Evolutionary conservation across 768 basidiomycete genomes (phyloP), one percentile per base, ranked within the genome.

Genomic region (Tulasnella sp.): DNA sequence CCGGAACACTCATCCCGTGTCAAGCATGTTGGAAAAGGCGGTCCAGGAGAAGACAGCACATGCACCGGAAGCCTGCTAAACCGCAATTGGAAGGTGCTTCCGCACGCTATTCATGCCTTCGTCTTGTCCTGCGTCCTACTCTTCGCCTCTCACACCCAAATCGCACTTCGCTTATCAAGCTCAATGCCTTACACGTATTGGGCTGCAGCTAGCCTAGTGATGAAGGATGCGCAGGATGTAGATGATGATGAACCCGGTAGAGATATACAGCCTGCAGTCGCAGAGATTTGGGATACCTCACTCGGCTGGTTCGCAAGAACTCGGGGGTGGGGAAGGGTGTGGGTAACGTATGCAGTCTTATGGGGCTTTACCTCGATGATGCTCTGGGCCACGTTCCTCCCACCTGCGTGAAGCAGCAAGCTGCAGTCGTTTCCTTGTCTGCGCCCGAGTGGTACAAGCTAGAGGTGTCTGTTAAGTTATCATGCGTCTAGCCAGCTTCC

Each of bases 91-190:
- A 31, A 31, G 14, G 32, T 43, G 43, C 70, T 81, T 0, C 85
- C 89, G 1, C 82, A 92, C 67, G 81, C 82, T 5, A 69, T 96
- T 12, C 84, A 94, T 62, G 80, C 86, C 9, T 65, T 83, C 29
- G 63, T 79, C 49, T 70, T 86, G 50, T 74, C 75, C n/a, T 66
- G 73, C 36, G 70, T 84, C 36, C 71, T 96, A 15, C 72, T 91
- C 12, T 79, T 92, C 65, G 77, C 79, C 15, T 86, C 90, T 0
- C 88, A 97, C 64, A 83, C 82, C 2, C 94, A 96, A 67, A 96
- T 97, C 60, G 72, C 81, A 17, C 77, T 97, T 1, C 83, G 93
- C 6, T 73, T 85, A 11, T 79, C 81, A 19, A 76, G 83, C 1
- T 78, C 84, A 3, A 75, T 90, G 68, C 94, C 94, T 0, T 71